These are phyloP conservation scores for Vachellia collinsii DNA, from an alignment of 306 rosid species.

Conservation along the genomic window DNA sequence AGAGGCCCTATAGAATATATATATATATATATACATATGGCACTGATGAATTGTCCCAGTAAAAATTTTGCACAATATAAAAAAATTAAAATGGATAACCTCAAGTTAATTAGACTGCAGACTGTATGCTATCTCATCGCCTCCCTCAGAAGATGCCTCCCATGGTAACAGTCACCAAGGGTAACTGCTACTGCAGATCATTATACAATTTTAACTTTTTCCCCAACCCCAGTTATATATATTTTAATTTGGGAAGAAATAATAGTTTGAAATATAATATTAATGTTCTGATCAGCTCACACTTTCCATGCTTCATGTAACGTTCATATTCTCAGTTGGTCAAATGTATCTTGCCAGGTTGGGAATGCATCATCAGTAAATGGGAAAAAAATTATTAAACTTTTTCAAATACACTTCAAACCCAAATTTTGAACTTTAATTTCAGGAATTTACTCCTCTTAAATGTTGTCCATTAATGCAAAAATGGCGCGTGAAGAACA, in stretches of 20 bases:
- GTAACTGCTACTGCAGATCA: neutral
- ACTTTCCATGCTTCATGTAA: neutral
- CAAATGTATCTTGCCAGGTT: conserved; percentile 26
- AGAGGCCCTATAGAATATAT: no score
- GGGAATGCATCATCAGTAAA: neutral
- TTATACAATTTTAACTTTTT: neutral
- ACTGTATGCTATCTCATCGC: neutral
- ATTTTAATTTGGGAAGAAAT: neutral
- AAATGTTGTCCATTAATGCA: neutral
- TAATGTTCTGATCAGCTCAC: neutral
- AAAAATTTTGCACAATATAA: no score
- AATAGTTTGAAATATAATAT: neutral
- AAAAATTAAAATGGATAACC: neutral
- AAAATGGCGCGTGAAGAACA: neutral
- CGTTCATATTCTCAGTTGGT: neutral
- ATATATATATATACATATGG: no score
- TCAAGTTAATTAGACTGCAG: neutral
- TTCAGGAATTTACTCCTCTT: neutral
- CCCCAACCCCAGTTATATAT: neutral
- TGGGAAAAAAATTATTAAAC: neutral
- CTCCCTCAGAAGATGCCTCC: neutral
- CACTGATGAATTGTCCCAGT: no score
- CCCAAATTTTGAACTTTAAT: neutral
- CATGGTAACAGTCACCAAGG: neutral
- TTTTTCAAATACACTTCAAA: neutral